Evolutionary conservation across 495 filamentous ascomycete species (phyloP).

Genomic region (Podospora pseudocomata): DNA sequence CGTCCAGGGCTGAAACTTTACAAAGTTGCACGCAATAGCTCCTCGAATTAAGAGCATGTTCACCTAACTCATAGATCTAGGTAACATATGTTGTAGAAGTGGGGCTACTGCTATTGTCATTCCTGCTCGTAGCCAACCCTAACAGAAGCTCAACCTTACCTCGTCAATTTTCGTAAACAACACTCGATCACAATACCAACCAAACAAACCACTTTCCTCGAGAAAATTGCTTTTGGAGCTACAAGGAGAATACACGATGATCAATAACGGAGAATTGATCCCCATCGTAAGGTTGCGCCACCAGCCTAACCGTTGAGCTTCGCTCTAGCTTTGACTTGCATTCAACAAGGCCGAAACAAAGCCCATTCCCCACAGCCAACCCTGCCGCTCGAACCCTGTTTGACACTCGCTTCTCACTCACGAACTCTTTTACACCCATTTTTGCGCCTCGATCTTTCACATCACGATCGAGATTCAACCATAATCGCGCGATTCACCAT

Average conservation of each 20-base stretch:
- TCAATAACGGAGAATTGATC: no score
- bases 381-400: not conserved
- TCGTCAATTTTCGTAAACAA: not conserved
- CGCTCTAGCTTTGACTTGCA: not conserved
- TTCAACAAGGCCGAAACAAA: not conserved
- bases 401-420: not conserved
- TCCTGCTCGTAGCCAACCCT: not conserved
- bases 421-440: not conserved
- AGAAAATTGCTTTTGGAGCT: not conserved
- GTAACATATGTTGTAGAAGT: not conserved
- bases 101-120: not conserved
- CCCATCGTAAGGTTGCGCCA: not conserved
- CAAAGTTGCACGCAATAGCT: no score
- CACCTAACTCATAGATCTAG: not conserved
- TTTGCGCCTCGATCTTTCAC: not conserved
- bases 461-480: not conserved
- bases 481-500: slow-evolving; percentile 5
- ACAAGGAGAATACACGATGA: no score
- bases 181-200: not conserved
- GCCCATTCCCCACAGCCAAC: not conserved
- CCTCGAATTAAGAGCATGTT: not conserved
- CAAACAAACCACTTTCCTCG: not conserved
- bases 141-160: not conserved
- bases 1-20: no score
- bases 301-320: not conserved